Percentiles rank a stretch among this genome's conserved stretches.
These are phyloP conservation scores for Umbilicus rupestris DNA, from an alignment of 164 flowering plant genomes.

Conservation along the genomic window DNA sequence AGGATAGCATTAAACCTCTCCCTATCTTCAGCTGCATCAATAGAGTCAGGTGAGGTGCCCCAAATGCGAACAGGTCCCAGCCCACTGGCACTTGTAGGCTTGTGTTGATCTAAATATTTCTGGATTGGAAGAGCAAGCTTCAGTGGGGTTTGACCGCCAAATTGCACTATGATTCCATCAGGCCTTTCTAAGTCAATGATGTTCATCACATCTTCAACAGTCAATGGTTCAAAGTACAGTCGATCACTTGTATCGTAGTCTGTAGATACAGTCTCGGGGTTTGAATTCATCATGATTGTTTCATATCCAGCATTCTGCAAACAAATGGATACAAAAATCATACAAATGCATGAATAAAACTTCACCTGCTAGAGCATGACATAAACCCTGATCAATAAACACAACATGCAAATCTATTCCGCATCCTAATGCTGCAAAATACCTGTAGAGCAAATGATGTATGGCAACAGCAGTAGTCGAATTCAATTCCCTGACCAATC, in stretches of 20 bases:
- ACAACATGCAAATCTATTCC: background rate
- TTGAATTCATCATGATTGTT: constrained; percentile 96
- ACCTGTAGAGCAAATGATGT: constrained; percentile 97
- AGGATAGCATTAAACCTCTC: constrained; percentile 75
- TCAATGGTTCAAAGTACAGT: constrained; percentile 92
- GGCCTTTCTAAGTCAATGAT: constrained; percentile 80
- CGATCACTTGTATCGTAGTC: constrained; percentile 97
- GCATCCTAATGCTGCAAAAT: constrained; percentile 13
- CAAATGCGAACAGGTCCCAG: constrained; percentile 59
- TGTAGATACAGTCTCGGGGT: constrained; percentile 95
- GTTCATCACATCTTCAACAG: constrained; percentile 81
- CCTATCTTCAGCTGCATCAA: constrained; percentile 87
- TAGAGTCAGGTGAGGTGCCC: constrained; percentile 90
- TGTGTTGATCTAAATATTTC: constrained; percentile 51
- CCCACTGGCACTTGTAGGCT: constrained; percentile 49
- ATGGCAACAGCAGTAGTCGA: constrained; percentile 98
- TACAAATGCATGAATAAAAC: background rate
- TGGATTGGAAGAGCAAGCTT: constrained; percentile 81
- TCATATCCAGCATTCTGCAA: constrained; percentile 72
- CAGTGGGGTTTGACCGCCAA: constrained; percentile 87
- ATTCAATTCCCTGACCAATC: constrained; percentile 97
- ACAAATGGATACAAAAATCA: background rate
- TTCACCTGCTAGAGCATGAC: background rate
- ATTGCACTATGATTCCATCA: constrained; percentile 87
- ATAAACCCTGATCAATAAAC: background rate